Evolutionary conservation across 805 yeast species (phyloP), one percentile per base, ranked within the genome.

Genomic region (Hanseniaspora taiwanica): DNA sequence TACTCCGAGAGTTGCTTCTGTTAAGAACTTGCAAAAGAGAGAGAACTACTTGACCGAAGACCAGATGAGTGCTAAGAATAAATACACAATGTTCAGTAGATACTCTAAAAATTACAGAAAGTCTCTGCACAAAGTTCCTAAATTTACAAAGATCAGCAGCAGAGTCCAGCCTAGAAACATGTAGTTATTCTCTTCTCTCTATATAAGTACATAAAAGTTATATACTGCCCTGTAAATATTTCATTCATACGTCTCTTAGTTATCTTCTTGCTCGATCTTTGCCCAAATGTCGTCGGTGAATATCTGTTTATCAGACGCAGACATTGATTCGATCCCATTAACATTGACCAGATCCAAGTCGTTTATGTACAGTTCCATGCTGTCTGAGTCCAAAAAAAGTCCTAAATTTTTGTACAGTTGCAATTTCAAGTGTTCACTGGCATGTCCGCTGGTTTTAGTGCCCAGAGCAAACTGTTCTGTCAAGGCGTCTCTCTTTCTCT

Each of bases 141-240:
- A 86, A 56, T 86, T 95, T 94, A 86, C 96, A 40, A 85, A 79
- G 64, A 58, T 75, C 46, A 74, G 93, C 7, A 71, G 78, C 59
- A 77, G 96, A 65, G 76, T 72, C 43, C 81, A 82, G 54, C 96
- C 96, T 35, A 69, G 69, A 44, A 70, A 78, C 55, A 79, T 72
- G 58, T 82, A 64, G 25, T 17, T 19, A 20, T 19, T 18, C 12
- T 20, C 5, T 16, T 24, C 12, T 23, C 12, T 23, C 12, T 23
- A 23, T 8, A 23, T 8, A 23, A 23, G 8, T n/a, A n/a, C n/a
- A n/a, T n/a, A n/a, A n/a, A n/a, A n/a, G n/a, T n/a, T n/a, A n/a
- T n/a, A 16, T 34, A 21, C 29, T 17, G 8, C 10, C 34, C 13
- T 18, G 18, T 18, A 27, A 6, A 37, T 37, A 16, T 6, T 18